phyloP scores from a whole-genome alignment of 441 rosid species.

The Erodium chrysanthum region DNA sequence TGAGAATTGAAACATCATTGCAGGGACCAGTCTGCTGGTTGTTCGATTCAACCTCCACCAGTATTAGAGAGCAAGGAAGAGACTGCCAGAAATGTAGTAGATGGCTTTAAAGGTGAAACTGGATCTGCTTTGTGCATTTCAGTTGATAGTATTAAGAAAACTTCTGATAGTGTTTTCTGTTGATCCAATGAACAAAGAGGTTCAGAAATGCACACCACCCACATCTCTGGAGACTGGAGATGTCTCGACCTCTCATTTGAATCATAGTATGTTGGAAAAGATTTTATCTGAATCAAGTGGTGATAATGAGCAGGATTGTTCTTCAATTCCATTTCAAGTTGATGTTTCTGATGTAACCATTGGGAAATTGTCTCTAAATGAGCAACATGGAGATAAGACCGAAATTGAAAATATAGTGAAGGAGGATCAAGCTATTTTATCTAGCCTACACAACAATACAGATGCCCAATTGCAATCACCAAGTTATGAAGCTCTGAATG shows the following conservation, averaged over 20 bases:
- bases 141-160: slow-evolving; percentile 19
- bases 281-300: slow-evolving; percentile 18
- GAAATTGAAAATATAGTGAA: slow-evolving; percentile 23
- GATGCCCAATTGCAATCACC: slow-evolving; percentile 19
- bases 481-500: slow-evolving; percentile 21
- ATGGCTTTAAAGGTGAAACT: slow-evolving; percentile 19
- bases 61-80: slow-evolving; percentile 15
- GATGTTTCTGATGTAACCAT: slow-evolving; percentile 27
- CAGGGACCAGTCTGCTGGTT: slow-evolving; percentile 38
- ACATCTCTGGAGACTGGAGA: slow-evolving; percentile 15
- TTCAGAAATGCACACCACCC: slow-evolving; percentile 16
- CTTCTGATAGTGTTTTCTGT: slow-evolving; percentile 16
- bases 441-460: not conserved
- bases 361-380: slow-evolving; percentile 27
- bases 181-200: slow-evolving; percentile 20
- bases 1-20: slow-evolving; percentile 18
- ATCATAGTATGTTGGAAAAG: slow-evolving; percentile 18
- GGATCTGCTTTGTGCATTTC: slow-evolving; percentile 15
- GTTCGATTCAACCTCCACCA: slow-evolving; percentile 27
- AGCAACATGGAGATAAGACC: slow-evolving; percentile 23
- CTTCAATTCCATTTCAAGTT: slow-evolving; percentile 2
- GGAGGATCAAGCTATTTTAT: too few relatives aligned
- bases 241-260: slow-evolving; percentile 19
- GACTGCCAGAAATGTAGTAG: slow-evolving; percentile 16
- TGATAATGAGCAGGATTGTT: slow-evolving; percentile 18